These are phyloP conservation scores for Pseudopyrenochaeta lycopersici DNA, from an alignment of 2,329 filamentous ascomycete species.

Conservation along the genomic window DNA sequence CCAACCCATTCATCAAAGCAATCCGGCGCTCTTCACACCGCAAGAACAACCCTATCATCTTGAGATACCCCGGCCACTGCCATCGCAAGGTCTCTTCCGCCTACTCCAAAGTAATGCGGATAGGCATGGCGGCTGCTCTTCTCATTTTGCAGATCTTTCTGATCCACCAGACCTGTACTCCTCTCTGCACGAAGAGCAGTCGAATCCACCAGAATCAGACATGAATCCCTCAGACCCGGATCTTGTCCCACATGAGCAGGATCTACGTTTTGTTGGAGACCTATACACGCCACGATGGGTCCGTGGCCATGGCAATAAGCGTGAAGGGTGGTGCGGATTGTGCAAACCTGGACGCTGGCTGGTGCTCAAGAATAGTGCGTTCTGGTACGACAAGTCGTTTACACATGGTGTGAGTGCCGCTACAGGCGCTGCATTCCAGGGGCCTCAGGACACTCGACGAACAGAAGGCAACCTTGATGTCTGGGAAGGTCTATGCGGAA, in stretches of 20 bases:
- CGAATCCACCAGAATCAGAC: conserved; percentile 78
- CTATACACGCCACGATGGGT: conserved; percentile 87
- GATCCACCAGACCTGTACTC: conserved; percentile 81
- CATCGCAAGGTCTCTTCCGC: conserved; percentile 77
- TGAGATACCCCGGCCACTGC: conserved; percentile 65
- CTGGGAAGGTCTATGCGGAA: conserved; percentile 81
- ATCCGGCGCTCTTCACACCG: conserved; percentile 56
- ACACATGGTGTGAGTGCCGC: conserved; percentile 86
- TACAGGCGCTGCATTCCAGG: conserved; percentile 80
- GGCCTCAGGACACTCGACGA: conserved; percentile 76
- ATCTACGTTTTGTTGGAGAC: conserved; percentile 78
- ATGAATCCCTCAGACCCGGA: conserved; percentile 83
- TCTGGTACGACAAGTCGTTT: conserved; percentile 94
- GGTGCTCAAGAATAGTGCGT: conserved; percentile 88
- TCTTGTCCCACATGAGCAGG: conserved; percentile 78
- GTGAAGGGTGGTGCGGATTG: conserved; percentile 89
- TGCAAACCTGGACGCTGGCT: conserved; percentile 88
- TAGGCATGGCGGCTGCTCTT: conserved; percentile 67
- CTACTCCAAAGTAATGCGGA: conserved; percentile 80
- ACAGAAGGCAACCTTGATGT: conserved; percentile 84
- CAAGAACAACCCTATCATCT: conserved; percentile 61
- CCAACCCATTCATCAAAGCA: conserved; percentile 64
- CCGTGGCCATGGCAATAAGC: conserved; percentile 84
- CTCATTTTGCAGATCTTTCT: conserved; percentile 76
- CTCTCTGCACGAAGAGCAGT: conserved; percentile 76